Percentiles rank a stretch among this genome's conserved stretches.
These are phyloP conservation scores for Digitaria exilis DNA, from an alignment of 202 grass and related monocot genomes.

Conservation along the genomic window DNA sequence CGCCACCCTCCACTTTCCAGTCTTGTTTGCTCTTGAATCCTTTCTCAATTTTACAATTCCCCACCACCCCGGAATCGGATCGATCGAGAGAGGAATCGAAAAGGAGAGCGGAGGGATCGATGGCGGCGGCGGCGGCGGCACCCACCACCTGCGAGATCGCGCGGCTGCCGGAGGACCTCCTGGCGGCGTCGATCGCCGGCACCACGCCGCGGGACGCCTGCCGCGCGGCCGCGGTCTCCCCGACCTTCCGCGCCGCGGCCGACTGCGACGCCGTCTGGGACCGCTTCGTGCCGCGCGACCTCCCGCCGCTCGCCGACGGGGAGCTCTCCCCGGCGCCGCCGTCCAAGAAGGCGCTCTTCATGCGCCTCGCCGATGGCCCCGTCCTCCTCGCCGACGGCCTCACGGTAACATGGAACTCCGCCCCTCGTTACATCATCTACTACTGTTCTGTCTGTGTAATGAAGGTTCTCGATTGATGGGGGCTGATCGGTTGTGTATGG, in stretches of 20 bases:
- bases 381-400: constrained; percentile 46
- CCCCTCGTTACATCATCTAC: neutral
- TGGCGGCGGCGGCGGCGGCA: neutral
- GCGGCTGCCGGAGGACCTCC: constrained; percentile 35
- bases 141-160: constrained; percentile 27
- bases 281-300: constrained; percentile 1
- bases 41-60: neutral
- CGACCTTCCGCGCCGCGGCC: constrained; percentile 47
- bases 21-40: neutral
- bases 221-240: constrained; percentile 36
- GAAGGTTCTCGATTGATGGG: neutral
- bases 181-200: constrained; percentile 31
- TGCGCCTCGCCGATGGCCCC: constrained; percentile 47
- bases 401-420: constrained; percentile 32
- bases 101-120: neutral
- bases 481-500: neutral
- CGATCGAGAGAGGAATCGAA: neutral
- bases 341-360: constrained; percentile 71
- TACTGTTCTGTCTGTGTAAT: neutral
- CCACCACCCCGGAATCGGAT: neutral
- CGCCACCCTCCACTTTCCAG: neutral
- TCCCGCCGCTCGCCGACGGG: constrained; percentile 22
- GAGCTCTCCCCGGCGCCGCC: neutral
- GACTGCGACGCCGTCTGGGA: constrained; percentile 42
- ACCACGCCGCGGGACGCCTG: constrained; percentile 40